Evolutionary conservation across 2,329 filamentous ascomycete species (phyloP).

Genomic region (Chaetomium sp.): DNA sequence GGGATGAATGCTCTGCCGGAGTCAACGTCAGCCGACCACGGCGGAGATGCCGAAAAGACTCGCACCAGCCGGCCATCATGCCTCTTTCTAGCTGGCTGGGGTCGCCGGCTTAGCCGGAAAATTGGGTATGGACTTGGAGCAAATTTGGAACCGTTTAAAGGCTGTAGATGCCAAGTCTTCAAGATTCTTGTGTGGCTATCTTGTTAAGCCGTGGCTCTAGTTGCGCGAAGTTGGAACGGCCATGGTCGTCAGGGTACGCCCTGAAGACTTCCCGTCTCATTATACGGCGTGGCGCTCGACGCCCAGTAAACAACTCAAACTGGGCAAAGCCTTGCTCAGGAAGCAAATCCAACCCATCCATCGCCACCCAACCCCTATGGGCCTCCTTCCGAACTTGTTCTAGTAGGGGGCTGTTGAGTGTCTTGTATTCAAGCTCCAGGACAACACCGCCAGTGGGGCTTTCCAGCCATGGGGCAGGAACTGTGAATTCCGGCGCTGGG

Average conservation of each 20-base stretch:
- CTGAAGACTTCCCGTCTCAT: conserved; percentile 68
- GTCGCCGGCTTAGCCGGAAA: background rate
- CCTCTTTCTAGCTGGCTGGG: background rate
- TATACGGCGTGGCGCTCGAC: conserved; percentile 65
- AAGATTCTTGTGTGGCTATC: conserved; percentile 47
- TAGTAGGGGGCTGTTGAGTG: conserved; percentile 70
- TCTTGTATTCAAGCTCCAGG: conserved; percentile 74
- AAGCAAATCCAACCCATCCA: conserved; percentile 74
- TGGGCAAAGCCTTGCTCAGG: conserved; percentile 81
- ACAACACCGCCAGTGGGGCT: conserved; percentile 76
- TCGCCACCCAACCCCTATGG: conserved; percentile 69
- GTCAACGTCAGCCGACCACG: background rate
- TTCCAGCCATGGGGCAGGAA: conserved; percentile 69
- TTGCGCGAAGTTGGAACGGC: conserved; percentile 45
- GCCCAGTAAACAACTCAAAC: conserved; percentile 78
- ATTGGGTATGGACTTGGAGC: background rate
- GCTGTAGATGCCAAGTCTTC: background rate
- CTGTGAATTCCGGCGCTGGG: conserved; percentile 68
- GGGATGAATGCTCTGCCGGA: conserved; percentile 34
- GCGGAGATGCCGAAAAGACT: background rate
- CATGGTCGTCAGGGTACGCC: conserved; percentile 49
- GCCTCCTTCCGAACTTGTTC: conserved; percentile 64
- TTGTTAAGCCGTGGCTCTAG: conserved; percentile 46
- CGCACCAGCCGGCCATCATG: background rate
- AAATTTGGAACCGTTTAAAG: background rate